These are phyloP conservation scores for Galerina marginata DNA, from an alignment of 768 basidiomycete species.

Conservation along the genomic window DNA sequence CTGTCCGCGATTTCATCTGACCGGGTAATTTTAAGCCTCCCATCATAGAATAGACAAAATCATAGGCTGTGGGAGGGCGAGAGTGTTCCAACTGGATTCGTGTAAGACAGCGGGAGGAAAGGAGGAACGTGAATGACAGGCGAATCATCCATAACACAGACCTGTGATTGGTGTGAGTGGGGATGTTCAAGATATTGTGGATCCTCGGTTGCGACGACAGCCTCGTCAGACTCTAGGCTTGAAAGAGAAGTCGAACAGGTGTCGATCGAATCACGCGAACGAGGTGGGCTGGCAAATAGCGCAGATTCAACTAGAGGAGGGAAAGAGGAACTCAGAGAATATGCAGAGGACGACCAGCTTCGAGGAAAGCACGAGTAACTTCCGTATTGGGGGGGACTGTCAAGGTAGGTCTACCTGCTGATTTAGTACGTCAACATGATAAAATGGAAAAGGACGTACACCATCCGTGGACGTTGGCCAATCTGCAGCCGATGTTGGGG, in stretches of 20 bases:
- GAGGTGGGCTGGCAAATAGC: conserved; percentile 20
- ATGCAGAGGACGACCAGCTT: conserved; percentile 22
- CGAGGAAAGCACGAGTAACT: conserved; percentile 23
- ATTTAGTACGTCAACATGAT: conserved; percentile 3
- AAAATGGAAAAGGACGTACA: conserved; percentile 17
- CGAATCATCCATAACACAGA: conserved; percentile 38
- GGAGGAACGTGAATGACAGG: conserved; percentile 40
- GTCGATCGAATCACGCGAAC: conserved; percentile 31
- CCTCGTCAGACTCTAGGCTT: conserved; percentile 36
- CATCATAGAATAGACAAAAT: conserved; percentile 18
- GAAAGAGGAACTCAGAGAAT: conserved; percentile 5
- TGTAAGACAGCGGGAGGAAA: conserved; percentile 28
- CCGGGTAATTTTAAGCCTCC: conserved; percentile 5
- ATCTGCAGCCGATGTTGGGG: conserved; percentile 10
- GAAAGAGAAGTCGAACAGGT: conserved; percentile 28
- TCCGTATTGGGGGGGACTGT: conserved; percentile 15
- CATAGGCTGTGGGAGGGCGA: conserved; percentile 24
- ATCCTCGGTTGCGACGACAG: conserved; percentile 41
- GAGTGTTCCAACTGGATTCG: conserved; percentile 12
- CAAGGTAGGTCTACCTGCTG: conserved; percentile 15
- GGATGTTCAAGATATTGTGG: conserved; percentile 45
- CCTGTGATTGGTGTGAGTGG: conserved; percentile 46
- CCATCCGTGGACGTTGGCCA: conserved; percentile 23
- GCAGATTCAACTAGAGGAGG: conserved; percentile 23
- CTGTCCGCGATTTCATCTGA: conserved; percentile 20